A percentile compares a stretch with the other conserved stretches of the same genome.
Evolutionary conservation across 1,284 basidiomycete genomes (phyloP).

Genomic region (Megacollybia platyphylla): DNA sequence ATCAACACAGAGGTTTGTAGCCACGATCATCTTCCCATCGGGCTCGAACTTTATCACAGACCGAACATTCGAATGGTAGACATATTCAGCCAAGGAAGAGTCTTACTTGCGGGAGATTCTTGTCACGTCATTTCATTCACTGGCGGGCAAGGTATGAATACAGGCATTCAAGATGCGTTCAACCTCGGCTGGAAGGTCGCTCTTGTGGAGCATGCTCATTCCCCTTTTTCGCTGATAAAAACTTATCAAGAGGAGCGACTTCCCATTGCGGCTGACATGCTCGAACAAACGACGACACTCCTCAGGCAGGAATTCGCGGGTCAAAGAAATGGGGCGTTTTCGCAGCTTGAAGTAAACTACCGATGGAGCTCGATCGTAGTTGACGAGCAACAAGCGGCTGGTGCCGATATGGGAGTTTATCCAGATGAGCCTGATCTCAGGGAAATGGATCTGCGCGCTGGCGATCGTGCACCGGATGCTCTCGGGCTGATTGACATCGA

Average conservation of each 20-base stretch:
- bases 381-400: conserved; percentile 5
- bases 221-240: conserved; percentile 17
- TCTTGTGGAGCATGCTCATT: conserved; percentile 19
- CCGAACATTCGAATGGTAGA: conserved; percentile 6
- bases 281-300: conserved; percentile 11
- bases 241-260: conserved; percentile 22
- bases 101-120: conserved; percentile 8
- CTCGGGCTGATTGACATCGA: conserved; percentile 16
- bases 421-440: conserved; percentile 13
- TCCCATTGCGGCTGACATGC: conserved; percentile 24
- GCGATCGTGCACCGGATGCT: conserved; percentile 32
- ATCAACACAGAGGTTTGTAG: conserved; percentile 3
- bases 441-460: conserved; percentile 22
- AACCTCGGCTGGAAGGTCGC: conserved; percentile 30
- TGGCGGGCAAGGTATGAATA: conserved; percentile 20
- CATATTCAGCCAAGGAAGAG: conserved; percentile 5
- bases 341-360: conserved; percentile 18
- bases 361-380: conserved; percentile 15
- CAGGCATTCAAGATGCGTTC: conserved; percentile 25
- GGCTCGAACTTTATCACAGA: background rate
- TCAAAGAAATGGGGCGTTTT: conserved; percentile 7
- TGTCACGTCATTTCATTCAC: background rate
- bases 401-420: background rate
- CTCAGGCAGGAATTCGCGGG: conserved; percentile 9
- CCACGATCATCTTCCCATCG: background rate